phyloP scores from a whole-genome alignment of 139 green algal species.

The Spirogloea muscicola region DNA sequence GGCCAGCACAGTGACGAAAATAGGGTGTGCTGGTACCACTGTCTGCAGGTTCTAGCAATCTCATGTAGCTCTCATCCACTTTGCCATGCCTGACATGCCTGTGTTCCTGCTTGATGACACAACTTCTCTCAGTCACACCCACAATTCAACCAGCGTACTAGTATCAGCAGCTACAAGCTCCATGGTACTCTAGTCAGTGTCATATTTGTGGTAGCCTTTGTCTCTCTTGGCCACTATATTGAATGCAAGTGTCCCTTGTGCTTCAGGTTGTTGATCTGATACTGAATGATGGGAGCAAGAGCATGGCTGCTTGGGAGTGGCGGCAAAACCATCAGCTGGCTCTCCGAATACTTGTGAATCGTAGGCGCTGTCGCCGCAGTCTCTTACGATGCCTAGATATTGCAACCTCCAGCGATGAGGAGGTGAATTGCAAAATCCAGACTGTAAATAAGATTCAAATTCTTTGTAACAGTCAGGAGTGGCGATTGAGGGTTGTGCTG shows the following conservation, averaged over 20 bases:
- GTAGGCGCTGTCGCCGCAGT: background rate
- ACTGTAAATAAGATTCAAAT: background rate
- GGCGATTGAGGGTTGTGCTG: background rate
- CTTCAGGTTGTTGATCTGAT: constrained; percentile 11
- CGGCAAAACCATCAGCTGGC: background rate
- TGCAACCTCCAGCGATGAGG: background rate
- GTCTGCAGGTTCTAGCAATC: too few relatives aligned
- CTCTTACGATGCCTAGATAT: background rate
- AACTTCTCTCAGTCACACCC: background rate
- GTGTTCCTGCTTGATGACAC: background rate
- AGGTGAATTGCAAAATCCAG: background rate
- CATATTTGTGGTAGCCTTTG: constrained; percentile 1
- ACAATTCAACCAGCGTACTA: too few relatives aligned
- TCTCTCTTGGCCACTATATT: background rate
- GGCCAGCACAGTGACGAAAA: background rate
- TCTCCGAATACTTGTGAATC: background rate
- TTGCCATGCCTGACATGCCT: too few relatives aligned
- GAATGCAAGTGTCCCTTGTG: background rate
- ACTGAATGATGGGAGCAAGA: constrained; percentile 40
- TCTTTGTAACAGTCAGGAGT: background rate
- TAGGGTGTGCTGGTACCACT: too few relatives aligned
- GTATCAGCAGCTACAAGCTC: too few relatives aligned
- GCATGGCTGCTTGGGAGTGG: constrained; percentile 12
- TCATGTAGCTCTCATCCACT: too few relatives aligned
- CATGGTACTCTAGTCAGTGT: too few relatives aligned